Evolutionary conservation across 225 moss, liverwort and hornwort species (phyloP), one percentile per base, ranked within the genome.

Genomic region (Bryum argenteum): DNA sequence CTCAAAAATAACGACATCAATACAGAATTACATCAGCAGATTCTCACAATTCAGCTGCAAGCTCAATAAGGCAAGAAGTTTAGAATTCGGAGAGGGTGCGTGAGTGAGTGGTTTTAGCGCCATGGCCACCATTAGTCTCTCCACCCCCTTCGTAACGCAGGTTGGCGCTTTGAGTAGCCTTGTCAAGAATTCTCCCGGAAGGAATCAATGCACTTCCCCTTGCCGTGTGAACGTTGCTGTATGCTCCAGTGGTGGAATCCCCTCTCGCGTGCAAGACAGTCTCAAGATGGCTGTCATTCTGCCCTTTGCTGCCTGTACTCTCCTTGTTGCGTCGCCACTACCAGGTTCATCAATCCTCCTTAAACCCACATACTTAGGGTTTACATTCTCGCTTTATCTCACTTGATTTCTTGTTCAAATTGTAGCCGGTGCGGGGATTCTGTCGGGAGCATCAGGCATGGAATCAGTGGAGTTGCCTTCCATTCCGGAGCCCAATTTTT

Each of bases 381-480:
- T 70, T 70, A 6, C 22, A 4, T 37, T 26, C 22, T 7, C 20
- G 21, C 51, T 17, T 40, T 57, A 33, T 33, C 22, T 50, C 7
- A 20, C 21, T 11, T 63, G n/a, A 54, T 52, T 66, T 58, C 55
- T 22, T 65, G 14, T 5, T 33, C 11, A 39, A 66, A 37, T 58
- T 86, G 80, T 83, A 97, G 97, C 85, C 67, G 86, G 87, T 21
- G 97, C 97, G 63, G 93, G 94, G 16, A 80, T 94, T 26, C 20
- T 93, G 11, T 89, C 97, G 48, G 97, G 94, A 81, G 22, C 85
- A 1, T 69, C 78, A 20, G 97, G 97, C 41, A 63, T 97, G 66
- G 93, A 88, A 58, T 89, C 97, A 37, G 60, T 88, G 26, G 59
- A 86, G 59, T 68, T 94, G 65, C 93, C 97, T 41, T 57, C 91